phyloP scores from a whole-genome alignment of 768 basidiomycete genomes.

The Stropharia rugosoannulata region DNA sequence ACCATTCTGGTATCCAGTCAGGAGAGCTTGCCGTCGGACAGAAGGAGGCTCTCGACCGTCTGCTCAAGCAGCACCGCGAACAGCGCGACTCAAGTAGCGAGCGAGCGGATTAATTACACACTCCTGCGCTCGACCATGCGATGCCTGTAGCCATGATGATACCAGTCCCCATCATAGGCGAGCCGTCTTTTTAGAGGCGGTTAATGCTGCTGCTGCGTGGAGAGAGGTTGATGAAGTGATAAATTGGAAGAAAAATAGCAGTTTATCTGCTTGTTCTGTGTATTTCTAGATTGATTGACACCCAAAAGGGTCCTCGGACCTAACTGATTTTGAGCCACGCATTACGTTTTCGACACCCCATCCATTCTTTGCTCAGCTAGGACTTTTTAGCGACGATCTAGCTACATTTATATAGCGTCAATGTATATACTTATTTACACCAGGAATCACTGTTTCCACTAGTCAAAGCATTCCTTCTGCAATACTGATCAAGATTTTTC shows the following conservation, averaged over 20 bases:
- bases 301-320: slow-evolving; percentile 13
- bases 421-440: slow-evolving; percentile 5
- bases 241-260: slow-evolving; percentile 3
- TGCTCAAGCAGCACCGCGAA: slow-evolving; percentile 75
- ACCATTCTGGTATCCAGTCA: slow-evolving; percentile 90
- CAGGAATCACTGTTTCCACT: neutral
- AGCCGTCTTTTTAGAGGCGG: no score
- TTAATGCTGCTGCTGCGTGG: neutral
- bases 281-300: slow-evolving; percentile 5
- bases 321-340: slow-evolving; percentile 1
- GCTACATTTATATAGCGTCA: slow-evolving; percentile 1
- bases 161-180: no score
- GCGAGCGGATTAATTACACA: slow-evolving; percentile 15
- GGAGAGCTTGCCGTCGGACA: slow-evolving; percentile 95
- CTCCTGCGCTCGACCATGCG: neutral
- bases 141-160: no score
- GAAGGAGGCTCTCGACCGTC: slow-evolving; percentile 83
- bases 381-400: slow-evolving; percentile 1
- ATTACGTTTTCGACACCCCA: neutral
- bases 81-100: slow-evolving; percentile 23
- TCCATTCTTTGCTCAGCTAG: neutral
- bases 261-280: slow-evolving; percentile 5
- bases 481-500: no score
- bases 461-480: neutral
- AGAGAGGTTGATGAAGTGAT: neutral